phyloP scores from a whole-genome alignment of 148 eudicot species.

The Diospyros lotus region DNA sequence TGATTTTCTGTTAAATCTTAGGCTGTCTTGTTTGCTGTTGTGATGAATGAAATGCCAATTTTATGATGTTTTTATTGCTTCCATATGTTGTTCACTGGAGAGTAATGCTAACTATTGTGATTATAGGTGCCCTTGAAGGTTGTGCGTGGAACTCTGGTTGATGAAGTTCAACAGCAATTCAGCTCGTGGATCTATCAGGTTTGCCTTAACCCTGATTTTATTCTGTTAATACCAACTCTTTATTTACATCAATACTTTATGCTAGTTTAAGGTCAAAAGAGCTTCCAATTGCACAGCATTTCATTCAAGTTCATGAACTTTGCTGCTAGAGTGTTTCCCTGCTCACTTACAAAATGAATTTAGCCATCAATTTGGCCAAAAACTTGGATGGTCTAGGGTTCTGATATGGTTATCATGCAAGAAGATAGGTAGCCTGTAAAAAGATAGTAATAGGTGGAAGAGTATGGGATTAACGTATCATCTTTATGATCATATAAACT shows the following conservation, averaged over 20 bases:
- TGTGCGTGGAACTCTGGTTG: conserved; percentile 65
- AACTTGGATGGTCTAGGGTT: not conserved
- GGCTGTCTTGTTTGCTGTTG: not conserved
- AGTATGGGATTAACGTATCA: no score
- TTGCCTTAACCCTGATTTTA: not conserved
- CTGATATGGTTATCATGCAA: not conserved
- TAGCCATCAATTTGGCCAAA: not conserved
- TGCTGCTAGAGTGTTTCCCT: conserved; percentile 1
- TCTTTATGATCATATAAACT: no score
- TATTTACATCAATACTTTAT: not conserved
- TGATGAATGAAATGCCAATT: not conserved
- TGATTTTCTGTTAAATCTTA: not conserved
- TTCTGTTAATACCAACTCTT: not conserved
- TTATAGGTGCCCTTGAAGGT: conserved; percentile 55
- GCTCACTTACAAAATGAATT: not conserved
- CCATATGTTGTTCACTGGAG: not conserved
- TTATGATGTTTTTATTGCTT: not conserved
- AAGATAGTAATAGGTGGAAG: no score
- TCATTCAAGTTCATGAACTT: not conserved
- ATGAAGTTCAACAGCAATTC: conserved; percentile 79
- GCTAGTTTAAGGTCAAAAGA: not conserved
- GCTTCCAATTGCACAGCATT: conserved; percentile 6
- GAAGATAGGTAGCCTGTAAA: no score
- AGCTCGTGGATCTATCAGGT: conserved; percentile 87
- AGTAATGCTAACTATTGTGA: not conserved